Evolutionary conservation across 2,329 filamentous ascomycete genomes (phyloP), one percentile per base, ranked within the genome.

Genomic region (Aspergillus uvarum): DNA sequence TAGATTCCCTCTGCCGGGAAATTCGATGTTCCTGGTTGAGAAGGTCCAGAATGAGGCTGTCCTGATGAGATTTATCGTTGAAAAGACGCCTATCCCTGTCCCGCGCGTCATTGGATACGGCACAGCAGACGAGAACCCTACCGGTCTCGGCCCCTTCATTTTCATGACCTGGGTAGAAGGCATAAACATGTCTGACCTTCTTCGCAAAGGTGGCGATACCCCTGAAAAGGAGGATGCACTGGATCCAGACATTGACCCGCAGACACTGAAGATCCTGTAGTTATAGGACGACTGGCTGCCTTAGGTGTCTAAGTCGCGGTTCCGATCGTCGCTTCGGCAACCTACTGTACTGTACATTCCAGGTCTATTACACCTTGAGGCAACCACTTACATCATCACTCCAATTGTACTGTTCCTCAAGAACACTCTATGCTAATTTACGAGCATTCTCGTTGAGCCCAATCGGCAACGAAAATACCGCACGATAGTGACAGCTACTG

Each of bases 111-210:
- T 61, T 19, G 53, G 19, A 1, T 58, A 44, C 14, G 58, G 59
- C 7, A 26, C 16, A 2, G 51, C 22, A 14, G 49, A 44, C 0
- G 47, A 60, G 16, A 62, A 62, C 22, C 35, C 56, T 4, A 58
- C 47, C 11, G 56, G 57, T 0, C 51, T 65, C 16, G 63, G 63
- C 2, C 56, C 63, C 0, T 63, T 61, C 22, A 61, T 65, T 5
- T 56, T 65, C n/a, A 65, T 61, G 61, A 52, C 24, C 11, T 62
- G 56, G 51, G 35, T 63, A 6, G 56, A 63, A 10, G 58, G 56
- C 2, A 51, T 5, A 6, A 60, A 50, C 14, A 59, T 63, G 56
- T 61, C 56, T 2, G 58, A 61, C 1, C 5, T 61, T 0, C 52
- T 63, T 2, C 21, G 50, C n/a, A 51, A 29, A 16, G 32, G 44